These are phyloP conservation scores for Candida suzukii DNA, from an alignment of 805 yeast genomes.

Conservation along the genomic window DNA sequence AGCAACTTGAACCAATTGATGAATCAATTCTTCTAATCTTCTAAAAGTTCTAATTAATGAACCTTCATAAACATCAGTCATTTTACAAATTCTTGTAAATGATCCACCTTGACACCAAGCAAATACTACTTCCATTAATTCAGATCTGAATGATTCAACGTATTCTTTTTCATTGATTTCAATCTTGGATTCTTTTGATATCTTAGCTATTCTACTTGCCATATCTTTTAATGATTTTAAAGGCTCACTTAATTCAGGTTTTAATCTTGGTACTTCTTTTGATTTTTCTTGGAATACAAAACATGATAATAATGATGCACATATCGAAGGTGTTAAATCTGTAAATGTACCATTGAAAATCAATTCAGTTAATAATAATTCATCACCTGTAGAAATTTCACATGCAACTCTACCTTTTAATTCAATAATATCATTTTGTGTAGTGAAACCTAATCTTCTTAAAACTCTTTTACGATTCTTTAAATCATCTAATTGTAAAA, in stretches of 20 bases:
- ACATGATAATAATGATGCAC: slow-evolving; percentile 88
- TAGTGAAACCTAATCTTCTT: slow-evolving; percentile 85
- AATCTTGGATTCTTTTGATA: slow-evolving; percentile 82
- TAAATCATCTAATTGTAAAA: slow-evolving; percentile 89
- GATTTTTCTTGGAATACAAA: slow-evolving; percentile 96
- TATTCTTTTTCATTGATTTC: slow-evolving; percentile 90
- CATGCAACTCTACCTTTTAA: slow-evolving; percentile 97
- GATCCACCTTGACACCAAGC: slow-evolving; percentile 97
- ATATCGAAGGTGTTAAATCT: slow-evolving; percentile 80
- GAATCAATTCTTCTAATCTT: slow-evolving; percentile 85
- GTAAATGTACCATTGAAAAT: slow-evolving; percentile 94
- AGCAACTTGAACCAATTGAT: slow-evolving; percentile 88
- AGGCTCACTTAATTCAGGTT: slow-evolving; percentile 91
- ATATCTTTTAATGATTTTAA: slow-evolving; percentile 80
- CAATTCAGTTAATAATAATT: slow-evolving; percentile 77
- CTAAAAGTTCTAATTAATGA: slow-evolving; percentile 91
- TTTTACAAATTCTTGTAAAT: slow-evolving; percentile 93
- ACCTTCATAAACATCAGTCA: slow-evolving; percentile 99
- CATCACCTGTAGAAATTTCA: slow-evolving; percentile 89
- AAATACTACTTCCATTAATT: slow-evolving; percentile 93
- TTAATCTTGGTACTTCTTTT: slow-evolving; percentile 77
- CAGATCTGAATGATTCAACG: slow-evolving; percentile 84
- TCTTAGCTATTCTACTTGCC: slow-evolving; percentile 86
- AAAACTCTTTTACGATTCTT: slow-evolving; percentile 89
- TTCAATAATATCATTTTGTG: slow-evolving; percentile 84